phyloP scores from a whole-genome alignment of 192 early-diverging fungal species.

The Entomortierella parvispora region DNA sequence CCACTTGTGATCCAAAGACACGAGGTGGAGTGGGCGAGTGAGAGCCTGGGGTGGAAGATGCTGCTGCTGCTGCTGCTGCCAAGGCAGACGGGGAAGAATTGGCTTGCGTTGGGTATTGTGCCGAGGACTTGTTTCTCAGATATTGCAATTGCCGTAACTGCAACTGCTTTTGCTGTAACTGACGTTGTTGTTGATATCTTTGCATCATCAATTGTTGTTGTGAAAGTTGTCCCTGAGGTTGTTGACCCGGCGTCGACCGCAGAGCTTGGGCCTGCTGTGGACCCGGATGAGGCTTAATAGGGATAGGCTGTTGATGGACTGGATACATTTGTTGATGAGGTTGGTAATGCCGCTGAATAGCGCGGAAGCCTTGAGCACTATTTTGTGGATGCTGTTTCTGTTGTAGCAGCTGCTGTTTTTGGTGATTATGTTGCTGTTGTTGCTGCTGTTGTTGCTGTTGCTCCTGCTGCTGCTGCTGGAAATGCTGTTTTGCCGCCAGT shows the following conservation, averaged over 20 bases:
- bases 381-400: conserved; percentile 31
- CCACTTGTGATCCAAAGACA: conserved; percentile 24
- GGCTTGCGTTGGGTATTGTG: conserved; percentile 16
- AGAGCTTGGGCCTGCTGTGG: conserved; percentile 15
- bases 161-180: conserved; percentile 38
- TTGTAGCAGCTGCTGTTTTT: conserved; percentile 22
- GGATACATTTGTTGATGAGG: conserved; percentile 51
- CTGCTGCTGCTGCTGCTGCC: not conserved
- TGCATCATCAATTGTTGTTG: conserved; percentile 34
- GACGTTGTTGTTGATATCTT: conserved; percentile 49
- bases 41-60: conserved; percentile 10
- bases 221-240: conserved; percentile 7
- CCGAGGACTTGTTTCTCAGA: conserved; percentile 9
- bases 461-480: conserved; percentile 26
- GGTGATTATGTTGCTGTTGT: conserved; percentile 4
- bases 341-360: conserved; percentile 40
- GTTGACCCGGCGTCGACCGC: not conserved
- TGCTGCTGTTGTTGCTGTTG: conserved; percentile 26
- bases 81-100: not conserved
- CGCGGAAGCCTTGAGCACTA: not conserved
- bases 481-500: conserved; percentile 11
- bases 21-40: conserved; percentile 46
- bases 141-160: conserved; percentile 42
- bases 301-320: conserved; percentile 19
- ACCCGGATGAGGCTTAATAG: conserved; percentile 36